phyloP scores from a whole-genome alignment of 1,139 yeast species.

The Hyphopichia fennica region DNA sequence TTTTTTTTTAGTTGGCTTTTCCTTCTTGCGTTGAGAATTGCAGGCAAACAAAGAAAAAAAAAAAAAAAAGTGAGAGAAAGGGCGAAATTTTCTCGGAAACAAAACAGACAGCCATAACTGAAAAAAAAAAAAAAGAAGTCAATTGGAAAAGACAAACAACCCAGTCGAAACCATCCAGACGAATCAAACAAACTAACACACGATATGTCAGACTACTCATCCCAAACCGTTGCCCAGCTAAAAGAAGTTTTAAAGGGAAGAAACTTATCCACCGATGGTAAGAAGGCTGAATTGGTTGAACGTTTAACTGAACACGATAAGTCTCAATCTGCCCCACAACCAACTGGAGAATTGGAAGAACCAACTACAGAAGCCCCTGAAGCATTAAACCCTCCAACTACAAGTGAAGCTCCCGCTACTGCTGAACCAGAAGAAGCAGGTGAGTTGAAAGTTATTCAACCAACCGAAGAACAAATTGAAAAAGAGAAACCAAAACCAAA shows the following conservation, averaged over 20 bases:
- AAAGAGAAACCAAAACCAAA: conserved; percentile 33
- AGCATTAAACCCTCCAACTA: not conserved
- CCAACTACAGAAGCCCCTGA: conserved; percentile 8
- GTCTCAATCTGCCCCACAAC: conserved; percentile 5
- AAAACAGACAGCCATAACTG: not conserved
- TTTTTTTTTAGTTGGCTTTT: too few species aligned
- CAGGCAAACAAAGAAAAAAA: too few species aligned
- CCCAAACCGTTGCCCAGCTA: conserved; percentile 80
- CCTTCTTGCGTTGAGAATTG: too few species aligned
- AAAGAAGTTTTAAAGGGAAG: conserved; percentile 72
- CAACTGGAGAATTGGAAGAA: conserved; percentile 15
- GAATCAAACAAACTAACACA: not conserved
- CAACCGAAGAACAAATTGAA: conserved; percentile 10
- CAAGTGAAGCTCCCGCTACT: not conserved
- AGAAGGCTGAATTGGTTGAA: conserved; percentile 77
- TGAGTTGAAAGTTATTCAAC: conserved; percentile 14
- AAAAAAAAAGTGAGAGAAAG: not conserved
- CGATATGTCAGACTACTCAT: conserved; percentile 57
- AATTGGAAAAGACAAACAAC: not conserved
- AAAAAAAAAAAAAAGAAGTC: not conserved
- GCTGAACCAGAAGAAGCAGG: conserved; percentile 6
- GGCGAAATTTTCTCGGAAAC: not conserved
- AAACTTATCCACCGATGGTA: conserved; percentile 73
- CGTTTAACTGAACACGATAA: conserved; percentile 52
- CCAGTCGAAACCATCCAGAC: not conserved